These are phyloP conservation scores for Amanita muscaria DNA, from an alignment of 768 basidiomycete genomes.

Conservation along the genomic window DNA sequence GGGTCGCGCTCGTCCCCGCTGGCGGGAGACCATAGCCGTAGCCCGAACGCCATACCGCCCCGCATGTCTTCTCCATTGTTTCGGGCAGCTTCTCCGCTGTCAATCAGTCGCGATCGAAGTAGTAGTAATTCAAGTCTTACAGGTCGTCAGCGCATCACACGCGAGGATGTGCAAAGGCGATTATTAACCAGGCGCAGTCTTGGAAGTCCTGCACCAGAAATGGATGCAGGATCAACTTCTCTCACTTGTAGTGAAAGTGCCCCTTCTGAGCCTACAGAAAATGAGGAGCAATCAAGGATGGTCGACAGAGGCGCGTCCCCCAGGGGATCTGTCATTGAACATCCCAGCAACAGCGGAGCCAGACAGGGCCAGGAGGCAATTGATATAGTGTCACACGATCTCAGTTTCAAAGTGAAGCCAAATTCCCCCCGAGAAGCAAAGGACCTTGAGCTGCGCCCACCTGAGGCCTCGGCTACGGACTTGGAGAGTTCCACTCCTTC, in stretches of 20 bases:
- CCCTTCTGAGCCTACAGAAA: not conserved
- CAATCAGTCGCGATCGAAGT: slow-evolving; percentile 2
- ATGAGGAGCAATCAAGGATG: too few relatives aligned
- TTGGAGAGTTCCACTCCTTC: too few relatives aligned
- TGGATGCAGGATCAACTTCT: slow-evolving; percentile 1
- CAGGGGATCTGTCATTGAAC: too few relatives aligned
- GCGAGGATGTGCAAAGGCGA: slow-evolving; percentile 44
- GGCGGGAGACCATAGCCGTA: slow-evolving; percentile 4
- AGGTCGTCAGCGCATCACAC: slow-evolving; percentile 38
- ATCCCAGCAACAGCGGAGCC: too few relatives aligned
- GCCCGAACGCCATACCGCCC: not conserved
- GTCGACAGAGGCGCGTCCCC: too few relatives aligned
- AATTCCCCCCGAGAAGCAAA: slow-evolving; percentile 22
- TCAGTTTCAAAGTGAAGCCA: slow-evolving; percentile 25
- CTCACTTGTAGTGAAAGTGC: not conserved
- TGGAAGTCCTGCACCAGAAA: slow-evolving; percentile 31
- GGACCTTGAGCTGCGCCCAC: slow-evolving; percentile 27
- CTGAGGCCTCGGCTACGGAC: not conserved
- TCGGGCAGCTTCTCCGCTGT: slow-evolving; percentile 1
- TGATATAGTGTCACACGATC: too few relatives aligned
- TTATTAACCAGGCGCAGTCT: slow-evolving; percentile 35
- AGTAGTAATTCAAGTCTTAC: slow-evolving; percentile 12
- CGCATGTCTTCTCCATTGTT: slow-evolving; percentile 5
- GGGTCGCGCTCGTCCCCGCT: slow-evolving; percentile 6
- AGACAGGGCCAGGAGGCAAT: too few relatives aligned